phyloP scores from a whole-genome alignment of 345 rosid genomes.

The Gossypium sturtianum region DNA sequence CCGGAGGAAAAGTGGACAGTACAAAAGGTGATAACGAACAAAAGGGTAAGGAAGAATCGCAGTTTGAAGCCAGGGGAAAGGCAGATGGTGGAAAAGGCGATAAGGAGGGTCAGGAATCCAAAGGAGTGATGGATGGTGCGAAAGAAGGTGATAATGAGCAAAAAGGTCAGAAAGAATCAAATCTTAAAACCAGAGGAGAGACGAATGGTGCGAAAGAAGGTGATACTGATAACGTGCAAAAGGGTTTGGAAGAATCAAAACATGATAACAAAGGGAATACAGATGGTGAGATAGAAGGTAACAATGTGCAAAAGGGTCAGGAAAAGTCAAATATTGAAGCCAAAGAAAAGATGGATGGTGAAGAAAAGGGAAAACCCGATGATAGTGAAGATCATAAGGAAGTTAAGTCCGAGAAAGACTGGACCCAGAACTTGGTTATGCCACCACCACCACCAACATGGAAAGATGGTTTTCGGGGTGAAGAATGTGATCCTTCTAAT shows the following conservation, averaged over 20 bases:
- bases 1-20: background rate
- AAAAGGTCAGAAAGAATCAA: background rate
- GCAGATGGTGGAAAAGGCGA: background rate
- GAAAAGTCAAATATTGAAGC: background rate
- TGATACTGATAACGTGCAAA: background rate
- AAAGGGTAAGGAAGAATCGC: background rate
- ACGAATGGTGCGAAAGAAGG: background rate
- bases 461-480: conserved; percentile 37
- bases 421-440: background rate
- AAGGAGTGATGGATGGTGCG: conserved; percentile 6
- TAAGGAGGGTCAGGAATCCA: background rate
- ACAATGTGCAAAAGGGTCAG: background rate
- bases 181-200: background rate
- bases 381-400: conserved; percentile 11
- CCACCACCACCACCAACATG: background rate
- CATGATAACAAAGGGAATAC: background rate
- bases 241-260: background rate
- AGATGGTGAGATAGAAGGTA: background rate
- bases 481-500: conserved; percentile 64
- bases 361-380: conserved; percentile 3
- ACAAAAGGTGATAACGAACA: background rate
- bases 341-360: conserved; percentile 9
- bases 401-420: conserved; percentile 10
- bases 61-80: background rate
- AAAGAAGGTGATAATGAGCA: background rate